Evolutionary conservation across 441 rosid genomes (phyloP), one percentile per base, ranked within the genome.

Genomic region (Raphanus hybrid): DNA sequence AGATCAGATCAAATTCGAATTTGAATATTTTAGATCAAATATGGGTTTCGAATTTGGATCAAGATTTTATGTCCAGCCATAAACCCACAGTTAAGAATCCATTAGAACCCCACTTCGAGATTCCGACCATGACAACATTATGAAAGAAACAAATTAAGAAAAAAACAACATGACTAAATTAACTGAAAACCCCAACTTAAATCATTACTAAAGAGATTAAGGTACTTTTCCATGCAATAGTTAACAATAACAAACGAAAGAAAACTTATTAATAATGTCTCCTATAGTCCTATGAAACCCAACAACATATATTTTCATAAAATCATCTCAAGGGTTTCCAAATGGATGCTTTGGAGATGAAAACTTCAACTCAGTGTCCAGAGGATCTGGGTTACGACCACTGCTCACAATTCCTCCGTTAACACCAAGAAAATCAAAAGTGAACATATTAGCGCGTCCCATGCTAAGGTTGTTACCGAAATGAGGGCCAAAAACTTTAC

Each of bases 401-500:
- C 64, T 65, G 26, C 76, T 77, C 52, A 65, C 52, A n/a, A 64
- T 57, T 71, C 81, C 72, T 14, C 74, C 81, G 35, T 76, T 76
- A 60, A 78, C 81, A 0, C 81, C 81, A 61, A 67, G 81, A 78
- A 78, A 78, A 52, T 78, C 81, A 58, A 78, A 26, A 59, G 81
- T 67, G 48, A 78, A 34, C 64, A 73, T 73, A 35, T 67, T 64
- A 43, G 50, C 11, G 14, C 50, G 14, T 43, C 50, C 50, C 50
- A 43, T 6, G 39, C 39, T 35, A 35, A 6, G 8, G 39, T 35
- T 35, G 39, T 35, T 35, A 35, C 39, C 39, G 1, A 35, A 6
- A 7, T 35, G 8, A 6, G 39, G 39, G 39, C 8, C 74, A 27
- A 67, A 67, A 35, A 86, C 69, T 23, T 89, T 75, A 15, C 89